Conservation (phyloP, 345 rosid species). For the Euphorbia lathyris region DNA sequence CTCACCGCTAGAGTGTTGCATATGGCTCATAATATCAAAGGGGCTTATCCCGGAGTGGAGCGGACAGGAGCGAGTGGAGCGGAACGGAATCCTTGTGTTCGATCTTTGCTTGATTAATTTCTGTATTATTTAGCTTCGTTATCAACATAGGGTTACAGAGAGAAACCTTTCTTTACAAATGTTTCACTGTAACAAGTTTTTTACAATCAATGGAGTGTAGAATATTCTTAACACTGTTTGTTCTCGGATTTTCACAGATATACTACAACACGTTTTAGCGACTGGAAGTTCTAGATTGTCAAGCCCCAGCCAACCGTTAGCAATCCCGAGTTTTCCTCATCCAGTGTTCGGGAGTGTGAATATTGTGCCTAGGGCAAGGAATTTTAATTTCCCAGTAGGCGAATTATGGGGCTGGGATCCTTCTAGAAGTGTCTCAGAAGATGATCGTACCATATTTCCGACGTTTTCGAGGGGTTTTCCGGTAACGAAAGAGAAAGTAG, state of each 20-base stretch:
- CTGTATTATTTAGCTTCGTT: too few species aligned
- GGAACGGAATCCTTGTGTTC: too few species aligned
- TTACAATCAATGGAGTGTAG: constrained; percentile 40
- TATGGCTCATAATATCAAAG: too few species aligned
- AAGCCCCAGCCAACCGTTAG: background rate
- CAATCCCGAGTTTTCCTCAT: constrained; percentile 43
- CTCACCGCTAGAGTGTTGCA: constrained; percentile 32
- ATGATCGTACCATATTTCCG: constrained; percentile 44
- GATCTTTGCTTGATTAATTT: too few species aligned
- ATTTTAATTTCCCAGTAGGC: constrained; percentile 18
- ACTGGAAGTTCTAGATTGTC: background rate
- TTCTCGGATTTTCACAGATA: constrained; percentile 36
- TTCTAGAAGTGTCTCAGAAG: constrained; percentile 17
- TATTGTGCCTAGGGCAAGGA: constrained; percentile 21
- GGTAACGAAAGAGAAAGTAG: constrained; percentile 36
- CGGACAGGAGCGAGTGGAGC: too few species aligned
- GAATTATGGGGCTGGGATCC: constrained; percentile 43
- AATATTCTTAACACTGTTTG: constrained; percentile 34
- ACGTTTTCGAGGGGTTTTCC: constrained; percentile 51
- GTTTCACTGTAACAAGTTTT: constrained; percentile 29
- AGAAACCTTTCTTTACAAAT: constrained; percentile 20
- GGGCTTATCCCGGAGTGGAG: too few species aligned
- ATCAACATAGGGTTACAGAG: constrained; percentile 25
- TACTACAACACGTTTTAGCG: constrained; percentile 19
- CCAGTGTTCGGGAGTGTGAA: constrained; percentile 33